Evolutionary conservation across 2,329 filamentous ascomycete genomes (phyloP).

Genomic region (Epichloe sibirici): DNA sequence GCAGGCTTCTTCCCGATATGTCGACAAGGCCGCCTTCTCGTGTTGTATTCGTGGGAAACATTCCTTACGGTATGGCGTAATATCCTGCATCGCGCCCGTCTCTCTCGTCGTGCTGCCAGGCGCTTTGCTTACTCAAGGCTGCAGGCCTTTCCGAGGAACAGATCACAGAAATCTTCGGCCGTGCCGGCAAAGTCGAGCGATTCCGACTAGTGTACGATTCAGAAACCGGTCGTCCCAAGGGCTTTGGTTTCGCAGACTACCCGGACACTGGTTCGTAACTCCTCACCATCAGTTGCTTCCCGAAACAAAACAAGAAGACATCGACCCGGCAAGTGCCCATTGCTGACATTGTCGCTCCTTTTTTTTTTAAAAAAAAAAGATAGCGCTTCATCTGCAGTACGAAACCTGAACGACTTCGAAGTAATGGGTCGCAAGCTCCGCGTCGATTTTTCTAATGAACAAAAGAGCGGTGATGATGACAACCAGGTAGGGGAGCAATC

Average conservation of each 20-base stretch:
- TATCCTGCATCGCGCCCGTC: neutral
- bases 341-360: constrained; percentile 8
- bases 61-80: constrained; percentile 56
- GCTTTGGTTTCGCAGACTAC: constrained; percentile 94
- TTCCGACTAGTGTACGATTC: constrained; percentile 93
- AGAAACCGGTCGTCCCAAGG: constrained; percentile 87
- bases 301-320: neutral
- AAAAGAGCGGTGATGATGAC: constrained; percentile 55
- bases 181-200: constrained; percentile 78
- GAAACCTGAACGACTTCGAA: constrained; percentile 91
- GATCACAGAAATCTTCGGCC: constrained; percentile 85
- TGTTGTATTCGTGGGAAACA: constrained; percentile 77
- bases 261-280: constrained; percentile 61
- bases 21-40: constrained; percentile 64
- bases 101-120: neutral
- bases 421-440: constrained; percentile 89
- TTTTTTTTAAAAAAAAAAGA: constrained; percentile 25
- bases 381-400: constrained; percentile 82
- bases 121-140: constrained; percentile 10
- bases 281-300: neutral
- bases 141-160: constrained; percentile 92
- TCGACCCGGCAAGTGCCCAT: neutral
- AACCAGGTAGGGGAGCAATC: constrained; percentile 8
- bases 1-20: constrained; percentile 28
- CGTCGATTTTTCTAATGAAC: constrained; percentile 93